Evolutionary conservation across 1,139 yeast species (phyloP).

Genomic region (Suhomyces bolitotheri): DNA sequence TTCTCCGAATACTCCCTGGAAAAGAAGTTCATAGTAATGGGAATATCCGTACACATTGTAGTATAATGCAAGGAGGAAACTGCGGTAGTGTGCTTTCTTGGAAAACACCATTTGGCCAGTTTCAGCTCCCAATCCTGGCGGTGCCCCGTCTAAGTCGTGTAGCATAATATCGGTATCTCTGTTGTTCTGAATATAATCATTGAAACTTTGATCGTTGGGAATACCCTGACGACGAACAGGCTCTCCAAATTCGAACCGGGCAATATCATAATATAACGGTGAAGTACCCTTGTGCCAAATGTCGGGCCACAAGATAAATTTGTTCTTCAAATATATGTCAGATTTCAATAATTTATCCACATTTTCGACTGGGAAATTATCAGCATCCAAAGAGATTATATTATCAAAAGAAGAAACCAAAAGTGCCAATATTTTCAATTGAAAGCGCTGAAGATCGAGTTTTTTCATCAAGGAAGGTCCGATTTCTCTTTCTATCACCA

Average conservation of each 20-base stretch:
- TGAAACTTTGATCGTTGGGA: conserved; percentile 17
- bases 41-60: conserved; percentile 32
- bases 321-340: conserved; percentile 16
- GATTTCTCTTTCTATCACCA: conserved; percentile 40
- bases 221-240: conserved; percentile 18
- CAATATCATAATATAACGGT: conserved; percentile 20
- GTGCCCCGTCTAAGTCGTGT: conserved; percentile 38
- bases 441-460: conserved; percentile 20
- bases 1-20: conserved; percentile 39
- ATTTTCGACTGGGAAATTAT: conserved; percentile 24
- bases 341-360: conserved; percentile 19
- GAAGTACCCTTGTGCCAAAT: conserved; percentile 25
- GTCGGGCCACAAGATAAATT: conserved; percentile 27
- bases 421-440: conserved; percentile 23
- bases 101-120: conserved; percentile 39
- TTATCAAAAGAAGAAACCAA: conserved; percentile 24
- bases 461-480: conserved; percentile 23
- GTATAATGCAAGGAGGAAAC: conserved; percentile 33
- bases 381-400: conserved; percentile 25
- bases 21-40: conserved; percentile 33
- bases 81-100: conserved; percentile 29
- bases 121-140: conserved; percentile 32
- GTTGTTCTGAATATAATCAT: conserved; percentile 18
- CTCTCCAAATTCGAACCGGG: conserved; percentile 22
- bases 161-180: conserved; percentile 22